Base-by-base conservation (phyloP, 2,329 filamentous ascomycete species). In the Cytospora piceicola region DNA sequence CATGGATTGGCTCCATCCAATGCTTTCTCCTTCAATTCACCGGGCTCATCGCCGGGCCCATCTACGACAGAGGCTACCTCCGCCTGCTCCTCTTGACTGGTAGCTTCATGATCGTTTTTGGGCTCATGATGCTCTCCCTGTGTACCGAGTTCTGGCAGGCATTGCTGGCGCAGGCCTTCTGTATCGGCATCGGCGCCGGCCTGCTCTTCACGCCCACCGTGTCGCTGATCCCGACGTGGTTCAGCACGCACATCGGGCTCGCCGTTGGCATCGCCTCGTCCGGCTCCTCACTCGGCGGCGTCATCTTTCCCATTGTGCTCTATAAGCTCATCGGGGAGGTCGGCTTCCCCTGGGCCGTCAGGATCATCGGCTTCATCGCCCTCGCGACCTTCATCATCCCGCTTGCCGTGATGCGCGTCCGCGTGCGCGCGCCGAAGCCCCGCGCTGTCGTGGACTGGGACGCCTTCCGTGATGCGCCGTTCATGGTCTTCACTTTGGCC, bases 1-100 rank as follows among this genome's bases (percentile, higher is more conserved):
- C 80, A 6, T 81, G 75, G 76, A 81, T 85, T 20, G 82, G 82
- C 20, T 79, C 80, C 5, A 70, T 82, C 7, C 82, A 84, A 63
- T 75, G 75, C 0, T 82, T 80, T 53, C 71, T 85, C 4, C 75
- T 85, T 36, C 71, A 81, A 34, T 71, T 80, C 6, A 71, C 78
- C 6, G 80, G 80, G 14, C 71, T 79, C 8, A 55, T 82, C 7
- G 73, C 77, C 3, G 84, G 84, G 0, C 81, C 79, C 0, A 69
- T 83, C 0, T 81, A 78, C 58, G 83, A 86, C 71, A 74, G 75
- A 3, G 84, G 84, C 7, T 77, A 81, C 66, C 77, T 82, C 42
- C 75, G 76, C 14, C 67, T 70, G 5, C 73, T 84, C 0, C 63
- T 85, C 2, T n/a, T 74, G 2, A 68, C 71, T 4, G 83, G 83